Conservation (phyloP, 2,329 filamentous ascomycete genomes). For the Hypoxylon sp. region DNA sequence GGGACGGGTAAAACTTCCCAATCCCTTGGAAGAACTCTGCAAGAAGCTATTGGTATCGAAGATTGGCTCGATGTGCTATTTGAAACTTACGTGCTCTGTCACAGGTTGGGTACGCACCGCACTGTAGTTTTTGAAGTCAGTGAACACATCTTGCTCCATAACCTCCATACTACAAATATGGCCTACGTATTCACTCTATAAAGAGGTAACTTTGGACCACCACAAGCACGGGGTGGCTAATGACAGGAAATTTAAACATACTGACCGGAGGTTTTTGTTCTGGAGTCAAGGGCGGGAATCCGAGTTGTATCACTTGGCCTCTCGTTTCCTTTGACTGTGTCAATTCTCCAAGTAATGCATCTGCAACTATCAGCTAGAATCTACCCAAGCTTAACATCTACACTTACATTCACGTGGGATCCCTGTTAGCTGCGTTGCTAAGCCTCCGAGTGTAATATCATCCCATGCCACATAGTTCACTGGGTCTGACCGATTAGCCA, state of each 20-base stretch:
- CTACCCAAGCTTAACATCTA: neutral
- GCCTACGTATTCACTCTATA: neutral
- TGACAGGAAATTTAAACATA: neutral
- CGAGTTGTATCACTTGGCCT: conserved; percentile 47
- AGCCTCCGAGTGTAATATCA: conserved; percentile 52
- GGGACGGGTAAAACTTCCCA: conserved; percentile 49
- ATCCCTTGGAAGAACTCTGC: conserved; percentile 52
- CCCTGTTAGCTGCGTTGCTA: conserved; percentile 50
- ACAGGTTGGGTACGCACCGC: conserved; percentile 50
- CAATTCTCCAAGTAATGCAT: conserved; percentile 51
- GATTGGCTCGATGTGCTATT: neutral
- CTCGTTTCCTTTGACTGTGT: conserved; percentile 47
- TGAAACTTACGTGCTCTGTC: conserved; percentile 48
- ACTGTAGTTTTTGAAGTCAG: conserved; percentile 31
- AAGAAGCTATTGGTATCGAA: conserved; percentile 19
- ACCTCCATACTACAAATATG: no score
- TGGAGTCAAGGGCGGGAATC: conserved; percentile 51
- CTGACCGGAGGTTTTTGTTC: conserved; percentile 46
- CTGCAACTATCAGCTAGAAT: conserved; percentile 38
- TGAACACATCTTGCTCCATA: neutral
- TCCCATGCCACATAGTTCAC: conserved; percentile 52
- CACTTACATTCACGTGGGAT: conserved; percentile 50
- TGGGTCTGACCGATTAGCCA: conserved; percentile 47
- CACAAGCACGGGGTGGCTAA: neutral
- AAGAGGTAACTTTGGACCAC: neutral